Conservation (phyloP, 1,284 basidiomycete species). For the Schizophyllum commune region DNA sequence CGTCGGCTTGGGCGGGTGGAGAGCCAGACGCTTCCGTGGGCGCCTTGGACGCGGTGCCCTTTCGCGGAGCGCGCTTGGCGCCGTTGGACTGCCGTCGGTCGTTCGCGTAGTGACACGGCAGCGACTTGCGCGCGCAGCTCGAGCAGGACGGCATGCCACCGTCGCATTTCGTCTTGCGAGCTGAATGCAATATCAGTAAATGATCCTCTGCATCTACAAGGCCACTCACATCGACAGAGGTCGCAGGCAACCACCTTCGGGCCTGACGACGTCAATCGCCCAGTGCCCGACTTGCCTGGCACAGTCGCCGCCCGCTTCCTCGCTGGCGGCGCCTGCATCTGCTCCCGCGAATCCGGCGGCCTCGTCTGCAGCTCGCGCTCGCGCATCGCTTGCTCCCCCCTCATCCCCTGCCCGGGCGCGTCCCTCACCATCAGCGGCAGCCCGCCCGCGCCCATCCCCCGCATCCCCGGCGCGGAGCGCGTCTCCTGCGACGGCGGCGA, state of each 20-base stretch:
- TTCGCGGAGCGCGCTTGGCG: slow-evolving; percentile 35
- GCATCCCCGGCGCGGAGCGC: slow-evolving; percentile 50
- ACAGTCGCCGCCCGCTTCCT: slow-evolving; percentile 62
- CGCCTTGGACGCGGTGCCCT: slow-evolving; percentile 35
- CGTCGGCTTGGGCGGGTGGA: slow-evolving; percentile 16
- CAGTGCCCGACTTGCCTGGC: slow-evolving; percentile 40
- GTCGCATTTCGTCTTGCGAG: slow-evolving; percentile 79
- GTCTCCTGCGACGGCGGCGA: slow-evolving; percentile 44
- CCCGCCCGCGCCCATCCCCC: too few species aligned
- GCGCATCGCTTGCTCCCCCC: background rate
- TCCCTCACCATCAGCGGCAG: background rate
- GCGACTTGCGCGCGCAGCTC: slow-evolving; percentile 63
- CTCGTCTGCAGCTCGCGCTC: background rate
- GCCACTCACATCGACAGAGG: slow-evolving; percentile 72
- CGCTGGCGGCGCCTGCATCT: slow-evolving; percentile 18
- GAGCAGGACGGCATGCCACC: slow-evolving; percentile 71
- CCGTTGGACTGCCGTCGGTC: slow-evolving; percentile 35
- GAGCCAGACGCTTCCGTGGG: slow-evolving; percentile 26
- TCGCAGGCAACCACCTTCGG: slow-evolving; percentile 80
- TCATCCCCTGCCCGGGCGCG: too few species aligned
- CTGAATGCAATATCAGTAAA: slow-evolving; percentile 27
- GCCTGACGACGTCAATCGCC: slow-evolving; percentile 55
- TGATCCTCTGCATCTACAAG: slow-evolving; percentile 4
- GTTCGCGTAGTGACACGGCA: slow-evolving; percentile 73
- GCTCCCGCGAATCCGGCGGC: background rate